These are phyloP conservation scores for Saprolegnia parasitica DNA, from an alignment of 352 stramenopile species.

Conservation along the genomic window DNA sequence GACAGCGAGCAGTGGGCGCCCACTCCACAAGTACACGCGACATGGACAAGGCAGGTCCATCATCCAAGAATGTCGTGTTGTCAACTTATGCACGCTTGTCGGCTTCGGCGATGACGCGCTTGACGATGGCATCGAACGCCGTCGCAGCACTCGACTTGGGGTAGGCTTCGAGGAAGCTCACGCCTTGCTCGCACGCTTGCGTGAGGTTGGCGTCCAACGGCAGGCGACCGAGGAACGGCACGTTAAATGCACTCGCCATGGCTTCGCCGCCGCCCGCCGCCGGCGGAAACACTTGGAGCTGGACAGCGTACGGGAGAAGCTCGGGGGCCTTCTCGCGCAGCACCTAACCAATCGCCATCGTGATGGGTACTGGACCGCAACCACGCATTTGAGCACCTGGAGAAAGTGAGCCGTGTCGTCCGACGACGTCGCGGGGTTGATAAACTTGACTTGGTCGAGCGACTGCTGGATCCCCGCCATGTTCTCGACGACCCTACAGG, in stretches of 20 bases:
- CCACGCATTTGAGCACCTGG: slow-evolving; percentile 34
- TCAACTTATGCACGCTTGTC: too few species aligned
- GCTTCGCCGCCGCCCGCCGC: slow-evolving; percentile 80
- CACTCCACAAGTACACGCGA: too few species aligned
- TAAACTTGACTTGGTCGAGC: slow-evolving; percentile 69
- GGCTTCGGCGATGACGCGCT: slow-evolving; percentile 29
- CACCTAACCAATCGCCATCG: slow-evolving; percentile 35
- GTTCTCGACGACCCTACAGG: slow-evolving; percentile 96
- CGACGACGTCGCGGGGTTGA: slow-evolving; percentile 39
- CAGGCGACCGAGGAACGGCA: slow-evolving; percentile 95
- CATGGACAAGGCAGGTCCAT: too few species aligned
- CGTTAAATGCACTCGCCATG: slow-evolving; percentile 95
- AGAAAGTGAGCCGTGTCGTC: slow-evolving; percentile 64
- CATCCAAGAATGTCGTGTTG: too few species aligned
- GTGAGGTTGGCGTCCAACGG: slow-evolving; percentile 97
- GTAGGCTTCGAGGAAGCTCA: slow-evolving; percentile 90
- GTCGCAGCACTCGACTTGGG: slow-evolving; percentile 61
- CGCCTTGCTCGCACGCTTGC: slow-evolving; percentile 92
- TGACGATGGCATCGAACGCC: slow-evolving; percentile 68
- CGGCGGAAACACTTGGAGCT: slow-evolving; percentile 90
- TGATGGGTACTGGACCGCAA: not conserved
- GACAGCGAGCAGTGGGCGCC: too few species aligned
- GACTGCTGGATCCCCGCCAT: slow-evolving; percentile 93
- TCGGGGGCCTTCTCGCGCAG: slow-evolving; percentile 85
- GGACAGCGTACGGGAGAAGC: slow-evolving; percentile 58